Evolutionary conservation across 1,284 basidiomycete genomes (phyloP).

Genomic region (Austroboletus novae-zelandiae): DNA sequence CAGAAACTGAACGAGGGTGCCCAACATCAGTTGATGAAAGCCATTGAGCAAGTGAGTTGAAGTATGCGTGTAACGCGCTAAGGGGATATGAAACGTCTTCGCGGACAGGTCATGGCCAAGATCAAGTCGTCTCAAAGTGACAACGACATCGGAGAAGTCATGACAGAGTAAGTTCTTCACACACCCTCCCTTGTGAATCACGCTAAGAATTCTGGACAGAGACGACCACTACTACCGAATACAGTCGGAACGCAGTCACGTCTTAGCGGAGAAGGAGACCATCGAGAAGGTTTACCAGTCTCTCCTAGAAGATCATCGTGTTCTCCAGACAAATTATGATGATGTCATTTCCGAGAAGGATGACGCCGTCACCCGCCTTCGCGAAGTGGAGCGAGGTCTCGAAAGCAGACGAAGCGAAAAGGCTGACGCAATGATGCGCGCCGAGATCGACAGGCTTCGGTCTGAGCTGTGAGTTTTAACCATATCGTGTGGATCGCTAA

Average conservation of each 20-base stretch:
- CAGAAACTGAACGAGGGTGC: slow-evolving; percentile 75
- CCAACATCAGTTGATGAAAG: slow-evolving; percentile 83
- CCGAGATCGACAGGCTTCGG: slow-evolving; percentile 78
- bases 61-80: background rate
- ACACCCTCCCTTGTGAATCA: slow-evolving; percentile 5
- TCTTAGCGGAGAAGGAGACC: slow-evolving; percentile 76
- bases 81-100: background rate
- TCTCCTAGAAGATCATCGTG: slow-evolving; percentile 75
- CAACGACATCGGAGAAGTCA: slow-evolving; percentile 48
- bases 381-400: slow-evolving; percentile 54
- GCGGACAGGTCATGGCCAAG: slow-evolving; percentile 68
- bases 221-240: slow-evolving; percentile 85
- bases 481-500: slow-evolving; percentile 1
- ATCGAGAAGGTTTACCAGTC: slow-evolving; percentile 75
- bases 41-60: slow-evolving; percentile 72
- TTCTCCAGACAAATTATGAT: slow-evolving; percentile 68
- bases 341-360: slow-evolving; percentile 72
- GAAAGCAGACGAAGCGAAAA: slow-evolving; percentile 65
- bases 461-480: slow-evolving; percentile 67
- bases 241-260: slow-evolving; percentile 73
- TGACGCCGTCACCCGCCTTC: slow-evolving; percentile 57
- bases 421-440: slow-evolving; percentile 65
- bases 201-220: slow-evolving; percentile 37
- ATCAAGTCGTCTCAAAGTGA: slow-evolving; percentile 47
- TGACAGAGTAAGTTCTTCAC: slow-evolving; percentile 66